phyloP scores from a whole-genome alignment of 208 protist species.

The Crithidia expoeki region DNA sequence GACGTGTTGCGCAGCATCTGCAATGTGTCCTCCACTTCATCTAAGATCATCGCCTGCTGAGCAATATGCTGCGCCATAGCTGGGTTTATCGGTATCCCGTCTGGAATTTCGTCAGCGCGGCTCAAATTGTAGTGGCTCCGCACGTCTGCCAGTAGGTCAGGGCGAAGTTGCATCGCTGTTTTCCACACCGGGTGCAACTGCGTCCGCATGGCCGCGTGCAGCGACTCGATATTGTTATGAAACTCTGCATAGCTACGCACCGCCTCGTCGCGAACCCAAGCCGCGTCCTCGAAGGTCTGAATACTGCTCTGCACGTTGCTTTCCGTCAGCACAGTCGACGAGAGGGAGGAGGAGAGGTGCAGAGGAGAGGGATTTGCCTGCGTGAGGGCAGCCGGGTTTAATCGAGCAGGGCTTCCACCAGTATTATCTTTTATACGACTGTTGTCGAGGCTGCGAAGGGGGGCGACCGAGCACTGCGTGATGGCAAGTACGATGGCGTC shows the following conservation, averaged over 20 bases:
- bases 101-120: constrained; percentile 51
- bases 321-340: constrained; percentile 51
- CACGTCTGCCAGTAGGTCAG: constrained; percentile 43
- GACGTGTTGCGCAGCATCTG: constrained; percentile 58
- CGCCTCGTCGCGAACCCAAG: constrained; percentile 68
- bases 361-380: background rate
- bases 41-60: constrained; percentile 55
- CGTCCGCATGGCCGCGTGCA: constrained; percentile 53
- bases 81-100: constrained; percentile 44
- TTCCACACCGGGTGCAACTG: constrained; percentile 67
- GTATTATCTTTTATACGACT: background rate
- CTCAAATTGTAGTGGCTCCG: constrained; percentile 33
- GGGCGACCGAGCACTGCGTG: constrained; percentile 10
- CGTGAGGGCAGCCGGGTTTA: background rate
- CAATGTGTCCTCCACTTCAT: constrained; percentile 39
- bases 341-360: background rate
- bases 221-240: constrained; percentile 81
- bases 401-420: background rate
- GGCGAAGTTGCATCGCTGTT: constrained; percentile 73
- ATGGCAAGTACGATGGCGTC: constrained; percentile 65
- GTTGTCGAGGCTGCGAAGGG: constrained; percentile 13
- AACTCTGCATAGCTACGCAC: constrained; percentile 80
- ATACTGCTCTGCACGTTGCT: constrained; percentile 70
- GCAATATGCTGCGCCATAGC: constrained; percentile 32
- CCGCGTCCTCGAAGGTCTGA: constrained; percentile 77